Base-by-base conservation (phyloP, 2,329 filamentous ascomycete genomes). In the Cercospora sojina region DNA sequence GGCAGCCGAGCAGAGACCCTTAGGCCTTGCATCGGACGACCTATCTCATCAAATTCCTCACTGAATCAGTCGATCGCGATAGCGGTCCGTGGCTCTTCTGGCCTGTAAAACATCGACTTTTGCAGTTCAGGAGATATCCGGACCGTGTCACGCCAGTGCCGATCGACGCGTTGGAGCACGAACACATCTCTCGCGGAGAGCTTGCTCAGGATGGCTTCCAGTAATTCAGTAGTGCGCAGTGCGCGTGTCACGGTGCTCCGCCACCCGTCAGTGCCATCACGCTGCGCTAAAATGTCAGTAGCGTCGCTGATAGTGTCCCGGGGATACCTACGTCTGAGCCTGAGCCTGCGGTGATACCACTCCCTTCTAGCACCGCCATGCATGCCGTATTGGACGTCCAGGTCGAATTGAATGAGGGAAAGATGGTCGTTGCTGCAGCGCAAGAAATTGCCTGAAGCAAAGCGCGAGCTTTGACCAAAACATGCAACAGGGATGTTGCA, bases 201-300 rank as follows among this genome's bases (percentile, higher is more conserved):
- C 25, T 61, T 61, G 27, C n/a, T 49, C 13, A 53, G 25, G 25
- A 58, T 64, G 27, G 35, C 35, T 29, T 57, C 35, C 35, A 58
- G 25, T 51, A 64, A n/a, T 12, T 64, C 32, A 29, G 29, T 32
- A 10, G 10, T 58, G 53, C 16, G 41, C 8, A 47, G 27, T 31
- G 49, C 47, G 29, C 64, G 63, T 16, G 23, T 29, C 47, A 27
- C 47, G 47, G 23, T 25, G 47, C 47, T 53, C 23, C 13, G 47
- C 47, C 23, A 25, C 47, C 23, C 47, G 47, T 53, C 47, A 13
- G 47, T 53, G 23, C 20, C 25, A 27, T n/a, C 23, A 29, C 13
- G 23, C 47, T 53, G 20, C 23, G 47, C 13, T 13, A 27, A 23
- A 53, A 25, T 25, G 47, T 53, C 47, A 53, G 47, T n/a, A 53